phyloP scores from a whole-genome alignment of 441 rosid species.

The Erodium moschatum region DNA sequence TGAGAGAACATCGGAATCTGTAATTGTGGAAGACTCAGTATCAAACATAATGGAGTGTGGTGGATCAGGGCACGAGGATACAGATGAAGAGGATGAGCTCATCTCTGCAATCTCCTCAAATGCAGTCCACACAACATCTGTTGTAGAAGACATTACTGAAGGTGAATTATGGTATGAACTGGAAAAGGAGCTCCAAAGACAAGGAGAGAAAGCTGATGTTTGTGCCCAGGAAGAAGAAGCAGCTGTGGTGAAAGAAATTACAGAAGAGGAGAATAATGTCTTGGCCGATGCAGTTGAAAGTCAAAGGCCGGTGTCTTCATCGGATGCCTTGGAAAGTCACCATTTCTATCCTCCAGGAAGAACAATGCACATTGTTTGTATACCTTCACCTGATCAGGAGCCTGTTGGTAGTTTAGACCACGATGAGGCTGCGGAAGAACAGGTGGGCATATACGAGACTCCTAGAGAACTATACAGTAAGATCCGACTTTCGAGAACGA shows the following conservation, averaged over 20 bases:
- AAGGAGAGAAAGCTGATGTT: conserved; percentile 29
- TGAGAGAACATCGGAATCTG: conserved; percentile 25
- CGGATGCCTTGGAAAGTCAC: conserved; percentile 48
- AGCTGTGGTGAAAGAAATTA: conserved; percentile 62
- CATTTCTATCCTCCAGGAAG: conserved; percentile 81
- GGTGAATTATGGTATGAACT: conserved; percentile 82
- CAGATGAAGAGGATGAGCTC: conserved; percentile 63
- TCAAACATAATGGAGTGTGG: conserved; percentile 33
- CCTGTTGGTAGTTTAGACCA: conserved; percentile 24
- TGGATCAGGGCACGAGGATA: conserved; percentile 43
- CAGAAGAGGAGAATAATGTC: conserved; percentile 38
- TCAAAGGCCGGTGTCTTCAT: conserved; percentile 28
- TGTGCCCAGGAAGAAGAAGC: conserved; percentile 67
- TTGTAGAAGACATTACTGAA: conserved; percentile 45
- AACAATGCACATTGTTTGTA: conserved; percentile 68
- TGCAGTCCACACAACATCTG: conserved; percentile 30
- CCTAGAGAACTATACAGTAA: conserved; percentile 83
- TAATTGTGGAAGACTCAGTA: conserved; percentile 25
- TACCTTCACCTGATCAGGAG: conserved; percentile 22
- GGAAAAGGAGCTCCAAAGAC: conserved; percentile 73
- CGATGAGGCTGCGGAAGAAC: conserved; percentile 23
- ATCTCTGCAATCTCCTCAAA: conserved; percentile 24
- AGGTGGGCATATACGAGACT: conserved; percentile 57
- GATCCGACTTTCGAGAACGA: conserved; percentile 74
- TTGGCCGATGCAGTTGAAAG: conserved; percentile 38